These are phyloP conservation scores for Scopulariopsis brevicaulis DNA, from an alignment of 2,329 filamentous ascomycete genomes.

Conservation along the genomic window DNA sequence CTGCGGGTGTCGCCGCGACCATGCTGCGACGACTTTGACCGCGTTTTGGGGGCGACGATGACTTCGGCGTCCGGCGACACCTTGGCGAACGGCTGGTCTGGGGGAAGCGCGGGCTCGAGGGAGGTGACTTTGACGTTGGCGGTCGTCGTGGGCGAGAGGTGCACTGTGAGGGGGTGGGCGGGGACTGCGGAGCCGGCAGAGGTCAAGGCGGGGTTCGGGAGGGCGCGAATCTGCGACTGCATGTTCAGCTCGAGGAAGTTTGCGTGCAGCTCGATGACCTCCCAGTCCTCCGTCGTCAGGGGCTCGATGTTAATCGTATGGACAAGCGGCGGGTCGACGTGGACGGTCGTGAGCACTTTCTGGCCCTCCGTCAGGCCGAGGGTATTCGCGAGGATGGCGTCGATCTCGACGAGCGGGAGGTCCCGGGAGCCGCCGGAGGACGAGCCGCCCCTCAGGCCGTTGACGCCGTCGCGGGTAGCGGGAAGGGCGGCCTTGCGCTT, in stretches of 20 bases:
- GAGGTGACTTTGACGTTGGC: conserved; percentile 83
- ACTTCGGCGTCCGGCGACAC: conserved; percentile 92
- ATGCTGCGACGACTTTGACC: conserved; percentile 52
- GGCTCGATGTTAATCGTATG: conserved; percentile 97
- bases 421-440: conserved; percentile 50
- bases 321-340: conserved; percentile 80
- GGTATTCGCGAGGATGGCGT: conserved; percentile 69
- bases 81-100: conserved; percentile 72
- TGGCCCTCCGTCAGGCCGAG: conserved; percentile 72
- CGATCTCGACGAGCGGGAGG: conserved; percentile 68
- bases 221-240: conserved; percentile 79
- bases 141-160: conserved; percentile 89
- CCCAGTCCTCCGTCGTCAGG: conserved; percentile 91
- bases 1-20: conserved; percentile 58
- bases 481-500: conserved; percentile 68
- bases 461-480: conserved; percentile 63
- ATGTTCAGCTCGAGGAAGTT: conserved; percentile 93
- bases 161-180: conserved; percentile 75
- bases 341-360: conserved; percentile 60
- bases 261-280: conserved; percentile 95
- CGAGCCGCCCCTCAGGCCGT: conserved; percentile 41
- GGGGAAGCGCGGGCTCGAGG: conserved; percentile 61
- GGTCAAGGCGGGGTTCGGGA: conserved; percentile 71
- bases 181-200: conserved; percentile 36
- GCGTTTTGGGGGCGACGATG: conserved; percentile 88